These are phyloP conservation scores for Labyrinthula sp. DNA, from an alignment of 352 stramenopile species.

Conservation along the genomic window DNA sequence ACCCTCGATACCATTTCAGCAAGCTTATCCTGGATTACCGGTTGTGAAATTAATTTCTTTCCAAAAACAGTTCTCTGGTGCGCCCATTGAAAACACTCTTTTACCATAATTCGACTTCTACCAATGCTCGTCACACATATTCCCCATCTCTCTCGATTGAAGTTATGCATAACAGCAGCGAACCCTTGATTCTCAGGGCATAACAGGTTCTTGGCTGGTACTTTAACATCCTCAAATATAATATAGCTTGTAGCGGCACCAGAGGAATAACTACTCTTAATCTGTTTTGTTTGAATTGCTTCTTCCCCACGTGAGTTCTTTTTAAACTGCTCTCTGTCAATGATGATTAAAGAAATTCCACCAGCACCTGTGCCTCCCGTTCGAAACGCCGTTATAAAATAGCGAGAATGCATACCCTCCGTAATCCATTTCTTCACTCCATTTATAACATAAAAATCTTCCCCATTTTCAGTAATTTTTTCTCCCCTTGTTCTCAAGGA, in stretches of 20 bases:
- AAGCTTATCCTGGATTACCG: conserved; percentile 19
- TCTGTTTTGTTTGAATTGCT: conserved; percentile 11
- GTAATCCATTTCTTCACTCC: conserved; percentile 29
- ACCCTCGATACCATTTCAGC: conserved; percentile 16
- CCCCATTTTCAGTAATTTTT: conserved; percentile 18
- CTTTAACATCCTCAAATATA: conserved; percentile 28
- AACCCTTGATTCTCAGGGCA: conserved; percentile 20
- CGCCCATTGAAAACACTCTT: conserved; percentile 23
- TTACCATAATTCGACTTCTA: conserved; percentile 13
- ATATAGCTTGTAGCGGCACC: conserved; percentile 13
- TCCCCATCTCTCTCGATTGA: conserved; percentile 13
- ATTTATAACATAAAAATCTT: conserved; percentile 22
- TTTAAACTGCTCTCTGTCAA: conserved; percentile 10
- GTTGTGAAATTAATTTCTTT: conserved; percentile 17
- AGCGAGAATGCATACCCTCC: conserved; percentile 15
- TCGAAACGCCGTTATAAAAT: conserved; percentile 18
- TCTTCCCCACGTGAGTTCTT: too few relatives aligned
- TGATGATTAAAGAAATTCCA: conserved; percentile 22
- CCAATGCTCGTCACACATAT: conserved; percentile 16
- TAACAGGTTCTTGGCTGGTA: conserved; percentile 26
- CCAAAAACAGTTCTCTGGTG: conserved; percentile 26
- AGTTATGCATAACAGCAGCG: conserved; percentile 23
- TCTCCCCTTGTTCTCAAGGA: conserved; percentile 10
- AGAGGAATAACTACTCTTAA: conserved; percentile 18
- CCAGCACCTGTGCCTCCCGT: conserved; percentile 24